Percentiles rank a stretch among this genome's conserved stretches.
Evolutionary conservation across 352 stramenopile species (phyloP).

Genomic region (Poterioochromonas sp.): DNA sequence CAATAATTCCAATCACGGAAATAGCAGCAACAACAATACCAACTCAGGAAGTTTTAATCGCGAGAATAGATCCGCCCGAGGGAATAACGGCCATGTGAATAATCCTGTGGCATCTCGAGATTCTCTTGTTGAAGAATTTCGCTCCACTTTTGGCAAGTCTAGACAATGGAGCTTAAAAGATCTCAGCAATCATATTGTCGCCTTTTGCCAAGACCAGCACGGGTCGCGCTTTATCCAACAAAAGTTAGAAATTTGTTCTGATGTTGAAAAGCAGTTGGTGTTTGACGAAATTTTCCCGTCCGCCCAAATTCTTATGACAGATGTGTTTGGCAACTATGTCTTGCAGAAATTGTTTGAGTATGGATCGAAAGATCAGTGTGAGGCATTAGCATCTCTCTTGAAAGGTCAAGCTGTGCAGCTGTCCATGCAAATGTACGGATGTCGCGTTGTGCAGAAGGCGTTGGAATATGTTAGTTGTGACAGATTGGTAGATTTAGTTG

Average conservation of each 20-base stretch:
- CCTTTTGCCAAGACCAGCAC: slow-evolving; percentile 78
- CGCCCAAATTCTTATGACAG: slow-evolving; percentile 50
- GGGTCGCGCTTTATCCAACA: slow-evolving; percentile 75
- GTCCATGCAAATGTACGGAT: slow-evolving; percentile 89
- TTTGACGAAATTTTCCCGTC: slow-evolving; percentile 62
- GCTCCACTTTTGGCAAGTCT: slow-evolving; percentile 29
- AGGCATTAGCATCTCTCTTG: slow-evolving; percentile 65
- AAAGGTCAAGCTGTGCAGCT: slow-evolving; percentile 84
- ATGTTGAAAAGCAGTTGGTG: slow-evolving; percentile 60
- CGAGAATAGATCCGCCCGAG: background rate
- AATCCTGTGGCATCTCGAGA: background rate
- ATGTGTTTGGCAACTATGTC: slow-evolving; percentile 98
- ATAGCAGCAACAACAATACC: background rate
- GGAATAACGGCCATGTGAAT: background rate
- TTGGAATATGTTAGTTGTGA: slow-evolving; percentile 60
- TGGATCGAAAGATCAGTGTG: slow-evolving; percentile 71
- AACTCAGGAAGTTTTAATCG: background rate
- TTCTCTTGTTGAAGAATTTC: slow-evolving; percentile 37
- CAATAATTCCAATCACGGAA: background rate
- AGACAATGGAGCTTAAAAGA: slow-evolving; percentile 27
- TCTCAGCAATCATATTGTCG: slow-evolving; percentile 45
- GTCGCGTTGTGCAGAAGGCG: slow-evolving; percentile 88
- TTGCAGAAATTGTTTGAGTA: slow-evolving; percentile 96
- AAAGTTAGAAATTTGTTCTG: slow-evolving; percentile 59
- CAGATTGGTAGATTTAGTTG: slow-evolving; percentile 55